Conservation (phyloP, 768 basidiomycete genomes). For the Porphyrellus cyaneotinctus region DNA sequence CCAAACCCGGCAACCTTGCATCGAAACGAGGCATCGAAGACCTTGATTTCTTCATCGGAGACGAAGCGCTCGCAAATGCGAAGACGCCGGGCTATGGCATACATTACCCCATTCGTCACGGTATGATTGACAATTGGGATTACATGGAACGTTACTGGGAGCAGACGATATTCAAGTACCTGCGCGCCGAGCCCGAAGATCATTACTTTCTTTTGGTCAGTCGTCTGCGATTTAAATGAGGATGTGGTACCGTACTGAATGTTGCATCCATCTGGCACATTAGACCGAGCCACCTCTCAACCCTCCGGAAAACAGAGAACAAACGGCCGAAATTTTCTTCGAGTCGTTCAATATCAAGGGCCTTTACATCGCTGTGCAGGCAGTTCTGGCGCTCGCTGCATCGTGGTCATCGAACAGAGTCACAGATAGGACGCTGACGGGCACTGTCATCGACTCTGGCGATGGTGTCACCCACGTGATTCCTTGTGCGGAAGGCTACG, state of each 20-base stretch:
- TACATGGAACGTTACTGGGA: conserved; percentile 99
- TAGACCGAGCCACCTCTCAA: conserved; percentile 99
- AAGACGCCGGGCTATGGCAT: conserved; percentile 94
- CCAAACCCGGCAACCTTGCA: conserved; percentile 87
- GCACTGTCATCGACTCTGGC: conserved; percentile 97
- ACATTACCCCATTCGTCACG: conserved; percentile 94
- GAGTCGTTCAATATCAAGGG: conserved; percentile 99
- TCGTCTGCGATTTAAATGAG: conserved; percentile 10
- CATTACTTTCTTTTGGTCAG: conserved; percentile 96
- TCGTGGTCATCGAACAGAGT: conserved; percentile 93
- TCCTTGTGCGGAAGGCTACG: conserved; percentile 93
- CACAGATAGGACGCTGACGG: conserved; percentile 86
- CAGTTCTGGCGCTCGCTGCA: conserved; percentile 95
- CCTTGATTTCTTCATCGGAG: conserved; percentile 99
- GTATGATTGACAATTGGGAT: conserved; percentile 98
- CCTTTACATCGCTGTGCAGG: conserved; percentile 97
- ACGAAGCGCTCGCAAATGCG: conserved; percentile 93
- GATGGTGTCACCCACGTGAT: conserved; percentile 99
- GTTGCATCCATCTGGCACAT: not conserved
- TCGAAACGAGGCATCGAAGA: conserved; percentile 98
- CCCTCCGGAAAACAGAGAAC: conserved; percentile 97
- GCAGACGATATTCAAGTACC: conserved; percentile 99
- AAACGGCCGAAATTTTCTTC: conserved; percentile 99
- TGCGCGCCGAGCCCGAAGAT: conserved; percentile 84
- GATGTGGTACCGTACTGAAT: not conserved